Conservation (phyloP, 2,329 filamentous ascomycete genomes). For the Aspergillus melleus region DNA sequence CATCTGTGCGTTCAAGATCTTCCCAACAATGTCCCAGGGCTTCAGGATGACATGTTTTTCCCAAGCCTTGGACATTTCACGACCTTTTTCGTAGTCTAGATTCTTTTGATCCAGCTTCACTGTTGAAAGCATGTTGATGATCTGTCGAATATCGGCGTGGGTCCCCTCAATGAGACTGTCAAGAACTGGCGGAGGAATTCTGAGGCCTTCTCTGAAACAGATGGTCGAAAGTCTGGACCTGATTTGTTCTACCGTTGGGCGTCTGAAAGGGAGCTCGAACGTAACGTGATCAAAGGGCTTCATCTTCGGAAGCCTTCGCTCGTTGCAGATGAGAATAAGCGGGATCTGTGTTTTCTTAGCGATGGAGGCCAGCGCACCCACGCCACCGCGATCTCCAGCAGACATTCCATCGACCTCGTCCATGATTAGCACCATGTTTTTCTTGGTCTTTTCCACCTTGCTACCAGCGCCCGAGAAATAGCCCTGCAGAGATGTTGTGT, state of each 20-base stretch:
- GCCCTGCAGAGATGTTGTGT: constrained; percentile 87
- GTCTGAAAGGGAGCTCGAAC: constrained; percentile 81
- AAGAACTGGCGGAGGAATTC: constrained; percentile 77
- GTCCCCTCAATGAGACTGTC: constrained; percentile 95
- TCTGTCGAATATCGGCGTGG: constrained; percentile 92
- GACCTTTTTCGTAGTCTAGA: constrained; percentile 82
- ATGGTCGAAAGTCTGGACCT: constrained; percentile 92
- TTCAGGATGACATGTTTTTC: constrained; percentile 96
- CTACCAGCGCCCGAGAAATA: constrained; percentile 86
- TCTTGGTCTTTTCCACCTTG: constrained; percentile 75
- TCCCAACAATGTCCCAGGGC: constrained; percentile 95
- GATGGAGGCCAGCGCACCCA: constrained; percentile 88
- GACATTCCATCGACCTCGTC: constrained; percentile 99
- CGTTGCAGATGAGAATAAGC: constrained; percentile 97
- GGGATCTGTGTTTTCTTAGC: constrained; percentile 95
- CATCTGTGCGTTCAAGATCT: constrained; percentile 84
- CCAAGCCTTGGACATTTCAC: constrained; percentile 96
- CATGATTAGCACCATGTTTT: constrained; percentile 96
- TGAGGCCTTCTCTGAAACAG: constrained; percentile 85
- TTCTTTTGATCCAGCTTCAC: constrained; percentile 81
- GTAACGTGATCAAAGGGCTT: constrained; percentile 90
- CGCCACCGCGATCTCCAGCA: constrained; percentile 90
- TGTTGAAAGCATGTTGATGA: constrained; percentile 97
- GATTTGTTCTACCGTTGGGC: constrained; percentile 88
- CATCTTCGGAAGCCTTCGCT: constrained; percentile 92